phyloP scores from a whole-genome alignment of 192 early-diverging fungal species.

The Backusella westeae region DNA sequence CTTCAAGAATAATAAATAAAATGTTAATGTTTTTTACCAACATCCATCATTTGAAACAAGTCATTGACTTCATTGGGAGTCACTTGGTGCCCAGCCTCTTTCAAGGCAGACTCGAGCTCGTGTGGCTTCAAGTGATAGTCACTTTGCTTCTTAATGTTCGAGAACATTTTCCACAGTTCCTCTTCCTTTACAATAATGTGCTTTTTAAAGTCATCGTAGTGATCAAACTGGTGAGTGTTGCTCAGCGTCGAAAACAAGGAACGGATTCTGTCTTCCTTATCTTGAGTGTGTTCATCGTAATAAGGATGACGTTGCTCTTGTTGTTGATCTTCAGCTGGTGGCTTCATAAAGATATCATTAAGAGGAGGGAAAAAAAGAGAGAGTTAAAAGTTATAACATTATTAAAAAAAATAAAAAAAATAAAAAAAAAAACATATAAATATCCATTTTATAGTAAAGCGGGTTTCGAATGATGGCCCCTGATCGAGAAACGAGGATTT shows the following conservation, averaged over 20 bases:
- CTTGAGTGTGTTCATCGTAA: slow-evolving; percentile 26
- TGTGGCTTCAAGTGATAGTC: slow-evolving; percentile 54
- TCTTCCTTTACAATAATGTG: slow-evolving; percentile 66
- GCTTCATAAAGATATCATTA: slow-evolving; percentile 2
- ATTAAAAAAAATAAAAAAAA: background rate
- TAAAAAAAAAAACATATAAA: background rate
- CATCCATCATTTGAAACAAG: slow-evolving; percentile 60
- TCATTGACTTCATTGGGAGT: slow-evolving; percentile 52
- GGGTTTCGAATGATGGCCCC: background rate
- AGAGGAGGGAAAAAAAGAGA: background rate
- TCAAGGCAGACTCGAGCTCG: slow-evolving; percentile 54
- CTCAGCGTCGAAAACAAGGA: slow-evolving; percentile 35
- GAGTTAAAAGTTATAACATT: background rate
- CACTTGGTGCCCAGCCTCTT: slow-evolving; percentile 55
- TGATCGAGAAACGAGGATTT: background rate
- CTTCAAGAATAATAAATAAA: background rate
- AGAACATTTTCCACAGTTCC: slow-evolving; percentile 60
- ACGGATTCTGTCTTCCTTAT: slow-evolving; percentile 33
- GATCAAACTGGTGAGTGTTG: slow-evolving; percentile 29
- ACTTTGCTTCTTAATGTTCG: slow-evolving; percentile 55
- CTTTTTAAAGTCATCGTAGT: slow-evolving; percentile 49
- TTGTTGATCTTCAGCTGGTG: background rate
- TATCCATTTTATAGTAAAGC: background rate
- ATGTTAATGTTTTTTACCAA: slow-evolving; percentile 20
- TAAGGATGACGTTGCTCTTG: slow-evolving; percentile 24